Conservation (phyloP, 1,284 basidiomycete genomes). For the Cryptococcus neoformans region DNA sequence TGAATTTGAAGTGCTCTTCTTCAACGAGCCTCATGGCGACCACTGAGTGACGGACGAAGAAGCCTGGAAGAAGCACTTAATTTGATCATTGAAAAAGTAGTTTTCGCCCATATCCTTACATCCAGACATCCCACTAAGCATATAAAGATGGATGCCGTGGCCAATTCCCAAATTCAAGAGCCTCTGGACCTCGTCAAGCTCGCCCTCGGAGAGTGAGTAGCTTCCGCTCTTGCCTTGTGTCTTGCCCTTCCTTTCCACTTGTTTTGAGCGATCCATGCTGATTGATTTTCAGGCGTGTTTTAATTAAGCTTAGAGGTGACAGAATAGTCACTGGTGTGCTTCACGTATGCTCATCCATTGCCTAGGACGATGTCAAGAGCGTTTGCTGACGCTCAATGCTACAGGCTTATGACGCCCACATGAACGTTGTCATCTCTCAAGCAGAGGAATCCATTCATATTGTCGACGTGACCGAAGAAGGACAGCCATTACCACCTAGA, state of each 20-base stretch:
- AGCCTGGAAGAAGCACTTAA: neutral
- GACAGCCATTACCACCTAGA: constrained; percentile 49
- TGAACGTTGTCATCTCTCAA: constrained; percentile 97
- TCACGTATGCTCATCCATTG: constrained; percentile 62
- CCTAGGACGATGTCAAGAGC: neutral
- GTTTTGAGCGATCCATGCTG: neutral
- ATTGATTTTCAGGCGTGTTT: constrained; percentile 38
- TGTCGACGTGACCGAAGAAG: constrained; percentile 63
- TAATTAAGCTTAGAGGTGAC: constrained; percentile 85
- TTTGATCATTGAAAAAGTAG: neutral
- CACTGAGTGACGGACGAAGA: neutral
- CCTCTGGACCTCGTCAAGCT: constrained; percentile 98
- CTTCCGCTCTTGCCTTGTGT: neutral
- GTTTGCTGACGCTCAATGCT: neutral
- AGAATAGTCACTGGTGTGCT: constrained; percentile 88
- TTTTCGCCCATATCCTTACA: no score
- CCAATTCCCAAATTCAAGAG: constrained; percentile 71
- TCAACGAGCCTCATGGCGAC: neutral
- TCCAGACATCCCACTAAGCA: neutral
- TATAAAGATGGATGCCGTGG: constrained; percentile 55
- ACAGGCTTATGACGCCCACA: constrained; percentile 98
- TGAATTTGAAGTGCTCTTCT: neutral
- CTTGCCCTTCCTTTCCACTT: constrained; percentile 50
- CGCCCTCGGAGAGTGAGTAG: constrained; percentile 84
- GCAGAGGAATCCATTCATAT: constrained; percentile 96